Conservation (phyloP, 2,329 filamentous ascomycete genomes). For the Neofusicoccum kwambonambiense region DNA sequence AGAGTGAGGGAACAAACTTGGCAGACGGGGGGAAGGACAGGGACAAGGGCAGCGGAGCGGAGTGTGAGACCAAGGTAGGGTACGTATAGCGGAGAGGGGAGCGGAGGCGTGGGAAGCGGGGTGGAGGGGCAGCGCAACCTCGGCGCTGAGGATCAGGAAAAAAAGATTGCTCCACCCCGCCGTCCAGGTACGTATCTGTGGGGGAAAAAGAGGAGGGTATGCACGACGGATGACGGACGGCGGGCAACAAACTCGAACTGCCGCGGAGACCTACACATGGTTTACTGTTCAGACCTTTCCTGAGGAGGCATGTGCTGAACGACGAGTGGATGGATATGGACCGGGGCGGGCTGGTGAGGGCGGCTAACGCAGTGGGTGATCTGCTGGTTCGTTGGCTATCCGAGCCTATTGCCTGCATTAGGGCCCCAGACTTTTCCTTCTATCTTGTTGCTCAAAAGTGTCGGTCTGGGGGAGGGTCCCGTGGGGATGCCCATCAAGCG, state of each 20-base stretch:
- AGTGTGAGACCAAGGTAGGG: not conserved
- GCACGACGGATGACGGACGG: not conserved
- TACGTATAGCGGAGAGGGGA: not conserved
- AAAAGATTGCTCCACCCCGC: not conserved
- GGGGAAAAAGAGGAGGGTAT: not conserved
- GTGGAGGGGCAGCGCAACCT: not conserved
- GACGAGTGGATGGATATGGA: not conserved
- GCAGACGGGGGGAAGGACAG: not conserved
- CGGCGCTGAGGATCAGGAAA: not conserved
- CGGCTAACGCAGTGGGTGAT: not conserved
- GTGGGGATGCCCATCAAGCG: not conserved
- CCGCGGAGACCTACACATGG: not conserved
- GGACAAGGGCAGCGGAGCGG: not conserved
- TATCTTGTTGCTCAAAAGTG: not conserved
- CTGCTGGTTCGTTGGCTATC: not conserved
- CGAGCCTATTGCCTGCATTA: slow-evolving; percentile 1
- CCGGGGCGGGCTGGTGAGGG: not conserved
- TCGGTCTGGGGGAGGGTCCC: not conserved
- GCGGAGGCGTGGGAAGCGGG: not conserved
- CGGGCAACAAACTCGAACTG: not conserved
- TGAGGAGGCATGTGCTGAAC: not conserved
- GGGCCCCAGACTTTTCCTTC: not conserved
- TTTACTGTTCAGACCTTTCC: not conserved
- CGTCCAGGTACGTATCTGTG: not conserved
- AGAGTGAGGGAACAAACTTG: too few species aligned